Conservation (phyloP, 225 moss, liverwort and hornwort species). For the Sphagnum contortum region DNA sequence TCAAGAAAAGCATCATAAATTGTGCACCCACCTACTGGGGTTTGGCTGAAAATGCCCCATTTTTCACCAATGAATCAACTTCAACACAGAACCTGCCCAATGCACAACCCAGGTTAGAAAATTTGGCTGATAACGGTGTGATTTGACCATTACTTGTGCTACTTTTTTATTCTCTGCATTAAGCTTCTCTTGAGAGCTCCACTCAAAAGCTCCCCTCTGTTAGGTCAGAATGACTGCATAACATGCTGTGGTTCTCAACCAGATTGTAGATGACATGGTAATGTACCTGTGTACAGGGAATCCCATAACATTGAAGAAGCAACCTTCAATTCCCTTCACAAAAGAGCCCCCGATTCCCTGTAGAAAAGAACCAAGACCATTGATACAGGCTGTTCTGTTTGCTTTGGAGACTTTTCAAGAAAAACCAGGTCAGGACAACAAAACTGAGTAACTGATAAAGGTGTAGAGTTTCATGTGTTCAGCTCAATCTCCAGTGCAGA, state of each 20-base stretch:
- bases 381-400: no score
- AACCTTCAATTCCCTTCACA: conserved; percentile 80
- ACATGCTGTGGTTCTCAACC: background rate
- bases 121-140: no score
- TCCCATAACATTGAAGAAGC: conserved; percentile 98
- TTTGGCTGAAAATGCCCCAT: conserved; percentile 1
- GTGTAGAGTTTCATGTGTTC: no score
- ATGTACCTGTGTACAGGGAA: conserved; percentile 82
- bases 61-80: conserved; percentile 8
- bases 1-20: background rate
- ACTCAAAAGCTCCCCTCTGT: background rate
- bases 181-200: background rate
- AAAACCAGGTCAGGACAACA: no score
- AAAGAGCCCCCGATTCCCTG: conserved; percentile 94
- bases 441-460: no score
- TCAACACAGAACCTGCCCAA: conserved; percentile 8
- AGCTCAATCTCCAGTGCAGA: no score
- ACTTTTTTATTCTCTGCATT: background rate
- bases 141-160: background rate
- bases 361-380: background rate
- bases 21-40: no score
- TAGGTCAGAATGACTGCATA: background rate
- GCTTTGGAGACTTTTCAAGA: no score
- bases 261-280: background rate
- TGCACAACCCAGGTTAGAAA: no score